Base-by-base conservation (phyloP, 202 grass and related monocot genomes). In the Schoenoplectus tabernaemontani region DNA sequence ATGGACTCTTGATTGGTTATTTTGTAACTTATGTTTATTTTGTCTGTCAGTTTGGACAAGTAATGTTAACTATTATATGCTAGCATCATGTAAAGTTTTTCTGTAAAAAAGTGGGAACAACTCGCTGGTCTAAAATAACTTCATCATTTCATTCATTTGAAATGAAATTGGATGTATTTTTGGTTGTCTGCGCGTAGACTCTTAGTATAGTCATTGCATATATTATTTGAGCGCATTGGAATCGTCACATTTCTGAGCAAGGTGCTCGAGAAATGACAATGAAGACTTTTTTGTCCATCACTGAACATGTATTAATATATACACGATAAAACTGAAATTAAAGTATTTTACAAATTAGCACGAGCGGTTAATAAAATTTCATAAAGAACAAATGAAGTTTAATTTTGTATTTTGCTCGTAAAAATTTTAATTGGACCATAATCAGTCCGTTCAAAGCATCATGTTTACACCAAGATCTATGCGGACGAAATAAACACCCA, bases 1-100 rank as follows among this genome's bases (percentile, higher is more conserved):
- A 86, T 73, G 57, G 47, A 48, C 17, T 73, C 75, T 63, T 57
- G 5, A 17, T 33, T 22, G 30, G 36, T 15, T 79, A 15, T 78
- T 17, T 84, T 4, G 58, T 60, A 5, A 17, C 37, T 38, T 64
- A n/a, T n/a, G n/a, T 64, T 37, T 38, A 22, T 22, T 41, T 67
- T 64, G 4, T 36, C 30, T 7, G 16, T 36, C 28, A 17, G 22
- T 36, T 64, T 36, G 30, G 13, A 36, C 60, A 16, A 64, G 13
- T 7, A 3, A 64, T 36, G 60, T 64, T 16, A 1, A 37, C 60
- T 64, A 10, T n/a, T n/a, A 10, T 24, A 64, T 64, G 60, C 7
- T 34, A 17, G 28, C 17, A 63, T 63, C 30, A 1, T 63, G 60
- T 34, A 63, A 63, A 17, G 32, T 63, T 16, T 63, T 34, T 3